Conservation (phyloP, 768 basidiomycete genomes). For the Leccinum sublutescens region DNA sequence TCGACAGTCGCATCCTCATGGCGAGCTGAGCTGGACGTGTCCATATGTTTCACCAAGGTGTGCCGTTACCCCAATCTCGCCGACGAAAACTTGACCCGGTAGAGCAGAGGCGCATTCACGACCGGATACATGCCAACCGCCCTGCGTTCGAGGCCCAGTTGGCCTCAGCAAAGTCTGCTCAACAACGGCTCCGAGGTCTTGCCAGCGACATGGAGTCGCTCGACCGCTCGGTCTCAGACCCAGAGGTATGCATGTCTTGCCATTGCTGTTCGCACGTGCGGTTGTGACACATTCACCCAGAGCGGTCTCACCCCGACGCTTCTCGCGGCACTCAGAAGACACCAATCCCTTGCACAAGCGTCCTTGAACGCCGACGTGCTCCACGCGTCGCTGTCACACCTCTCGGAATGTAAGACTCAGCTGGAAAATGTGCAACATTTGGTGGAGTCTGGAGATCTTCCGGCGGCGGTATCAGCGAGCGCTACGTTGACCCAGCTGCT, state of each 20-base stretch:
- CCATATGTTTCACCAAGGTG: conserved; percentile 73
- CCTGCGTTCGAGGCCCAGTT: conserved; percentile 65
- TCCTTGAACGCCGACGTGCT: conserved; percentile 52
- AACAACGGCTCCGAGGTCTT: conserved; percentile 54
- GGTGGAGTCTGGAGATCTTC: conserved; percentile 56
- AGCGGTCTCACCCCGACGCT: conserved; percentile 66
- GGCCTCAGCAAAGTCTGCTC: conserved; percentile 60
- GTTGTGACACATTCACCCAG: conserved; percentile 38
- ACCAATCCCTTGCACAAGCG: conserved; percentile 63
- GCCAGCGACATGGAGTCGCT: conserved; percentile 53
- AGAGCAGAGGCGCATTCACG: conserved; percentile 63
- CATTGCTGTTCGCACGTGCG: conserved; percentile 1
- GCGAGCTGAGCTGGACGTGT: conserved; percentile 69
- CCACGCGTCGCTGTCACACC: conserved; percentile 51
- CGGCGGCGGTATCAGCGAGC: conserved; percentile 56
- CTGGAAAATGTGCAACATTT: conserved; percentile 45
- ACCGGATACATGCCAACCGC: conserved; percentile 65
- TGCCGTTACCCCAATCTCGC: conserved; percentile 3
- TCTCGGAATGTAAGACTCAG: conserved; percentile 50
- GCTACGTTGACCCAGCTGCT: conserved; percentile 44
- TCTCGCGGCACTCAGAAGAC: conserved; percentile 51
- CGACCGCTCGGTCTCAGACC: conserved; percentile 48
- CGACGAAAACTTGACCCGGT: conserved; percentile 6
- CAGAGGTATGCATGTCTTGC: conserved; percentile 47
- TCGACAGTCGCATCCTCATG: conserved; percentile 64